phyloP scores from a whole-genome alignment of 2,329 filamentous ascomycete species.

The Fonsecaea erecta region DNA sequence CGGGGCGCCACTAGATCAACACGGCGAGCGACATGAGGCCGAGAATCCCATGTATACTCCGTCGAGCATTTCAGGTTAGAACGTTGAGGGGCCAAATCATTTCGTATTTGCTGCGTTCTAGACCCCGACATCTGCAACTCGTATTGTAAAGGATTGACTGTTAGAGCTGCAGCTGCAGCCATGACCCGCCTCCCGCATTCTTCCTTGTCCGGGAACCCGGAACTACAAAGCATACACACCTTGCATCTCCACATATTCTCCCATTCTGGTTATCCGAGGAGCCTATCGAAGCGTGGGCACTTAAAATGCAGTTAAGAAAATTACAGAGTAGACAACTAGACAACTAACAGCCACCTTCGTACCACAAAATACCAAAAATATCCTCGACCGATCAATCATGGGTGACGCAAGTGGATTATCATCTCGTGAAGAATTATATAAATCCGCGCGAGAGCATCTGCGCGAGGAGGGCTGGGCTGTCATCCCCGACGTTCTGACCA shows the following conservation, averaged over 20 bases:
- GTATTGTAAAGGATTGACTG: not conserved
- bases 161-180: not conserved
- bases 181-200: not conserved
- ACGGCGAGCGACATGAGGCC: not conserved
- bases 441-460: conserved; percentile 22
- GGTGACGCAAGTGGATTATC: not conserved
- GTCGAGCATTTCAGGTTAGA: not conserved
- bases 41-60: not conserved
- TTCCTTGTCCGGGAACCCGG: not conserved
- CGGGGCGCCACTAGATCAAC: not conserved
- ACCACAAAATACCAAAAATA: not conserved
- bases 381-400: not conserved
- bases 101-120: not conserved
- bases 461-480: conserved; percentile 39
- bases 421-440: not conserved
- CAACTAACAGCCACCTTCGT: not conserved
- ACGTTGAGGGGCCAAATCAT: not conserved
- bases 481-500: conserved; percentile 38
- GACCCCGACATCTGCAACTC: not conserved
- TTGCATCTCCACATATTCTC: not conserved
- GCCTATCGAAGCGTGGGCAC: not conserved
- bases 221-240: not conserved
- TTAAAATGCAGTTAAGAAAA: not conserved
- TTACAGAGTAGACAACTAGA: too few relatives aligned
- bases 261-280: not conserved